Percentiles rank a stretch among this genome's conserved stretches.
These are phyloP conservation scores for Plasmodium chabaudi DNA, from an alignment of 169 alveolate species.

Conservation along the genomic window DNA sequence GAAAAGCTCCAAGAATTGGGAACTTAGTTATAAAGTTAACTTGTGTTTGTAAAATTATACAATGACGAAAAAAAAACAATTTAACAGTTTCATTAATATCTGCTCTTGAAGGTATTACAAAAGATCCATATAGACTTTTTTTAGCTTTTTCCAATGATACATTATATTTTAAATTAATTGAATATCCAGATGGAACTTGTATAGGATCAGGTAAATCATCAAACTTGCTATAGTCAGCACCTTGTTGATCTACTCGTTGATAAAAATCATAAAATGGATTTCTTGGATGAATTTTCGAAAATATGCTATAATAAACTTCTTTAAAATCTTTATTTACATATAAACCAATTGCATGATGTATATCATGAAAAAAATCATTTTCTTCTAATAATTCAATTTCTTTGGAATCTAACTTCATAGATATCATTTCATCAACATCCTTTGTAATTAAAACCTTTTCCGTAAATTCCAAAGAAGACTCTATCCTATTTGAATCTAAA, in stretches of 20 bases:
- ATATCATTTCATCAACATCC: neutral
- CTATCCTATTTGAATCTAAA: neutral
- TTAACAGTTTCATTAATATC: constrained; percentile 17
- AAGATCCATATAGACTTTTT: constrained; percentile 23
- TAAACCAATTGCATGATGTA: constrained; percentile 20
- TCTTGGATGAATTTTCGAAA: constrained; percentile 14
- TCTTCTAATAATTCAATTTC: constrained; percentile 20
- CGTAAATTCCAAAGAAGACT: neutral
- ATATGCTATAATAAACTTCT: constrained; percentile 16
- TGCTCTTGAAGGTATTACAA: constrained; percentile 49
- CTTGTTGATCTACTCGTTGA: constrained; percentile 8
- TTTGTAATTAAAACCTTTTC: neutral
- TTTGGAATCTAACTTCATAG: neutral
- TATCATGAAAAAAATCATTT: constrained; percentile 5
- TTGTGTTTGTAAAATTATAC: constrained; percentile 15
- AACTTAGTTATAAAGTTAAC: constrained; percentile 8
- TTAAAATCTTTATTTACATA: constrained; percentile 33
- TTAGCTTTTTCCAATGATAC: constrained; percentile 26
- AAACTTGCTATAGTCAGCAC: constrained; percentile 12
- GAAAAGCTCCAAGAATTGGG: constrained; percentile 34
- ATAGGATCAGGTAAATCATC: neutral
- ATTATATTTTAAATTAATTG: constrained; percentile 17
- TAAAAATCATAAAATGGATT: constrained; percentile 30
- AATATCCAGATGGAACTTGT: neutral
- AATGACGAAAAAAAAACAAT: constrained; percentile 31